These are phyloP conservation scores for Ophiocordyceps camponoti-rufipedis DNA, from an alignment of 2,329 filamentous ascomycete genomes.

Conservation along the genomic window DNA sequence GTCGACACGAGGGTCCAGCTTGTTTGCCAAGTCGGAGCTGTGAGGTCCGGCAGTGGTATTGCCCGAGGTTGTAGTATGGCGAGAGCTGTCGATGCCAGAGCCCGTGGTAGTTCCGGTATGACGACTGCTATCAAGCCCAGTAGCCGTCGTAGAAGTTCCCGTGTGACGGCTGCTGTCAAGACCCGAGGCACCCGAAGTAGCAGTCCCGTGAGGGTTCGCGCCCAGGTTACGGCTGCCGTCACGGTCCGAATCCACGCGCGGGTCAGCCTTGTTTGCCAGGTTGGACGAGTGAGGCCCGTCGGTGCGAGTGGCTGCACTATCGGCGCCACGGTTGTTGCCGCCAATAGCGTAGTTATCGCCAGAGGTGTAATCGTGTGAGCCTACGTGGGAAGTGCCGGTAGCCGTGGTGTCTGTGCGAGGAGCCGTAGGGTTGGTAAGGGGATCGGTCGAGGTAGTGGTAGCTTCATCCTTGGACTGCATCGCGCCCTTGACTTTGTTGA, in stretches of 20 bases:
- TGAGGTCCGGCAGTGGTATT: background rate
- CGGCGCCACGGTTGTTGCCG: background rate
- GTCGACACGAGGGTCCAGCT: background rate
- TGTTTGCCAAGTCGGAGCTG: background rate
- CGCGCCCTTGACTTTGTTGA: slow-evolving; percentile 43
- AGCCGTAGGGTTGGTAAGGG: slow-evolving; percentile 23
- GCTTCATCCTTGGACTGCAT: slow-evolving; percentile 22
- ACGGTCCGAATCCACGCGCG: slow-evolving; percentile 34
- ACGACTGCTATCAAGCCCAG: background rate
- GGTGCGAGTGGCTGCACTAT: slow-evolving; percentile 5
- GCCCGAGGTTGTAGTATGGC: background rate
- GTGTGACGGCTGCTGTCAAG: background rate
- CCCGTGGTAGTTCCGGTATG: background rate
- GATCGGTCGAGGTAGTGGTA: slow-evolving; percentile 5
- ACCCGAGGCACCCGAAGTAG: background rate
- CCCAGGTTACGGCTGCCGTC: slow-evolving; percentile 16
- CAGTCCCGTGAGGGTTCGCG: slow-evolving; percentile 8
- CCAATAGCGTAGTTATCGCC: slow-evolving; percentile 22
- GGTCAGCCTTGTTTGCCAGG: slow-evolving; percentile 30
- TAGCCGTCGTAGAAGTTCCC: background rate
- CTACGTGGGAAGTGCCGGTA: slow-evolving; percentile 6
- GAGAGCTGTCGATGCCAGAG: background rate
- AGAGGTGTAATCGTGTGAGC: slow-evolving; percentile 13
- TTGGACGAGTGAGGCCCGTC: slow-evolving; percentile 26
- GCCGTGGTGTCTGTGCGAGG: slow-evolving; percentile 26